Evolutionary conservation across 2,329 filamentous ascomycete species (phyloP).

Genomic region (Ascocoryne sarcoides): DNA sequence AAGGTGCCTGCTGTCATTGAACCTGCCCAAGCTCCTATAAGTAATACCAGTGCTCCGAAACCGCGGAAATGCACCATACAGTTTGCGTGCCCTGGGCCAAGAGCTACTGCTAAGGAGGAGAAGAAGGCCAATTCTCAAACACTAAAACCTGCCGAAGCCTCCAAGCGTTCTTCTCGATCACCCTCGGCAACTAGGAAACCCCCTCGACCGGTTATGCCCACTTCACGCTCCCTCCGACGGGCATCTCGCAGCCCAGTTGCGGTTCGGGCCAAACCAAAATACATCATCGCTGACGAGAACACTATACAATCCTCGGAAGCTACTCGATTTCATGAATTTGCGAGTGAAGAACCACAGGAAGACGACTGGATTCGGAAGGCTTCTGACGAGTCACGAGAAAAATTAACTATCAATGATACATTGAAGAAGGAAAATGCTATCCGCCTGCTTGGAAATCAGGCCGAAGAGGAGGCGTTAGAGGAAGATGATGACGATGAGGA

Average conservation of each 20-base stretch:
- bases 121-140: slow-evolving; percentile 1
- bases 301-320: slow-evolving; percentile 35
- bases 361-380: slow-evolving; percentile 85
- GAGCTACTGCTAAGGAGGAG: slow-evolving; percentile 27
- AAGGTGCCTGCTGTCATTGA: slow-evolving; percentile 27
- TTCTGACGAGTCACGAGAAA: slow-evolving; percentile 42
- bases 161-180: slow-evolving; percentile 19
- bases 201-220: slow-evolving; percentile 8
- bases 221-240: slow-evolving; percentile 26
- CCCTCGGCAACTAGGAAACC: slow-evolving; percentile 24
- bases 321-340: slow-evolving; percentile 82
- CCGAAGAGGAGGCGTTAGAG: slow-evolving; percentile 78
- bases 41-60: slow-evolving; percentile 15
- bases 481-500: slow-evolving; percentile 51
- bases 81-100: slow-evolving; percentile 61
- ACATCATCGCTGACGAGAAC: slow-evolving; percentile 25
- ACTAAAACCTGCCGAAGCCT: slow-evolving; percentile 12
- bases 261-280: slow-evolving; percentile 29
- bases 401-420: slow-evolving; percentile 83
- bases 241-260: slow-evolving; percentile 32
- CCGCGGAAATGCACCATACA: slow-evolving; percentile 58
- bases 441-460: slow-evolving; percentile 76
- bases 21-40: slow-evolving; percentile 15
- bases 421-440: slow-evolving; percentile 85
- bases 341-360: slow-evolving; percentile 68